Evolutionary conservation across 1,284 basidiomycete species (phyloP), one percentile per base, ranked within the genome.

Genomic region (Porogramme epimiltina): DNA sequence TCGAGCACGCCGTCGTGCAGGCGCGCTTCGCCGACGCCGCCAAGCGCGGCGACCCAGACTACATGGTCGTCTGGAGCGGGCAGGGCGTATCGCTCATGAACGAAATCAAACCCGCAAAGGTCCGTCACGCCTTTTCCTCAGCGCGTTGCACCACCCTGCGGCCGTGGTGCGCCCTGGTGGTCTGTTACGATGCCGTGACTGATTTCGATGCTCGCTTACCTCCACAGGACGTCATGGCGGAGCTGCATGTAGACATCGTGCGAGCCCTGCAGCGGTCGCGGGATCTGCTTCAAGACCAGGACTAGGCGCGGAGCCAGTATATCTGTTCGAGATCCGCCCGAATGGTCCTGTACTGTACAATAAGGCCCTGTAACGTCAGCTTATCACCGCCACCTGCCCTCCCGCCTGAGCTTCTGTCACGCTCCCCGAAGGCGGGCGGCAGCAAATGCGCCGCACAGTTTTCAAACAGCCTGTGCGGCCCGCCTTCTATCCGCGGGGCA

Each of bases 1-100:
- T 75, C 18, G 70, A 78, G 51, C 60, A 82, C 18, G 64, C 73
- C 26, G 66, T 62, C 19, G 63, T 86, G 37, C 74, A 73, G 52
- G 63, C 64, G 36, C 77, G 73, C 54, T 80, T 79, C 54, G 59
- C 59, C 33, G 73, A 77, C 52, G 84, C 73, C 4, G 62, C 70
- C 19, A 66, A 68, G 52, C 65, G 68, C 22, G 73, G 71, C 31
- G 78, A 89, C 62, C 66, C 73, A 8, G 68, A 72, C 53, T 74
- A 82, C 50, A 76, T 80, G 56, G 67, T 89, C 16, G 73, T 82
- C n/a, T 90, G 88, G 87, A 79, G 84, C 19, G 89, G 89, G 19
- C 75, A 79, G 46, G 81, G 85, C 31, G 79, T 88, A 46, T 82
- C 79, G n/a, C 71, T 80, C 45, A 76, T 87, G 69, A 73, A 72